Evolutionary conservation across 2,329 filamentous ascomycete species (phyloP).

Genomic region (Colletotrichum sp.): DNA sequence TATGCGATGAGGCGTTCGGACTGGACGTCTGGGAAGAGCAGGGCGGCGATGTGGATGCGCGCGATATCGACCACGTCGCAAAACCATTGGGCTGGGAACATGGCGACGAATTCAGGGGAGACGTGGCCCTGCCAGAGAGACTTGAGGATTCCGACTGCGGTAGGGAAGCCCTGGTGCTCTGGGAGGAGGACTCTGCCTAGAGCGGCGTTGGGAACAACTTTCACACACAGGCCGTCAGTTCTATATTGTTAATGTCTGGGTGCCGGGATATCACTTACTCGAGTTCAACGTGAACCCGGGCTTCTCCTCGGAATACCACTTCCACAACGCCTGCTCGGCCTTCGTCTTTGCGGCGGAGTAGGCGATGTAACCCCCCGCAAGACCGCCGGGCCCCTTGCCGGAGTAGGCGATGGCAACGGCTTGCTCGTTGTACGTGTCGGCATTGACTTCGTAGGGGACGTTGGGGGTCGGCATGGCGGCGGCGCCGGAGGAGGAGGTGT

Average conservation of each 20-base stretch:
- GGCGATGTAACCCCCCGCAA: conserved; percentile 22
- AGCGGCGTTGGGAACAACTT: conserved; percentile 32
- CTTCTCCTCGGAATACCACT: conserved; percentile 35
- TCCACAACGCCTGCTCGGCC: conserved; percentile 41
- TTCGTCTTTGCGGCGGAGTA: conserved; percentile 44
- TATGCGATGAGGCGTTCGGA: conserved; percentile 2
- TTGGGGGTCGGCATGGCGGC: conserved; percentile 24
- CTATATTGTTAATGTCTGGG: background rate
- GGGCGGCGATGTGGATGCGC: conserved; percentile 1
- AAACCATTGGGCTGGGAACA: conserved; percentile 10
- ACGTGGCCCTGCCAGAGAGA: conserved; percentile 25
- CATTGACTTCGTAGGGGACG: conserved; percentile 21
- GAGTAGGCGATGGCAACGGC: conserved; percentile 34
- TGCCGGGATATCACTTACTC: background rate
- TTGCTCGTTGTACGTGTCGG: conserved; percentile 38
- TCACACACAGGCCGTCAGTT: background rate
- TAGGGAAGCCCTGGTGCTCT: conserved; percentile 23
- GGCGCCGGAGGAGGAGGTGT: conserved; percentile 39
- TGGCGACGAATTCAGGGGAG: background rate
- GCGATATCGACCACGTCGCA: conserved; percentile 9
- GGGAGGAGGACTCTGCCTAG: conserved; percentile 26
- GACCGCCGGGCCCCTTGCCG: conserved; percentile 32
- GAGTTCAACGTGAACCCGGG: conserved; percentile 34
- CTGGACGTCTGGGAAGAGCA: background rate
- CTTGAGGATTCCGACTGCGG: conserved; percentile 24